Evolutionary conservation across 1,284 basidiomycete genomes (phyloP).

Genomic region (Ceratobasidium sp.): DNA sequence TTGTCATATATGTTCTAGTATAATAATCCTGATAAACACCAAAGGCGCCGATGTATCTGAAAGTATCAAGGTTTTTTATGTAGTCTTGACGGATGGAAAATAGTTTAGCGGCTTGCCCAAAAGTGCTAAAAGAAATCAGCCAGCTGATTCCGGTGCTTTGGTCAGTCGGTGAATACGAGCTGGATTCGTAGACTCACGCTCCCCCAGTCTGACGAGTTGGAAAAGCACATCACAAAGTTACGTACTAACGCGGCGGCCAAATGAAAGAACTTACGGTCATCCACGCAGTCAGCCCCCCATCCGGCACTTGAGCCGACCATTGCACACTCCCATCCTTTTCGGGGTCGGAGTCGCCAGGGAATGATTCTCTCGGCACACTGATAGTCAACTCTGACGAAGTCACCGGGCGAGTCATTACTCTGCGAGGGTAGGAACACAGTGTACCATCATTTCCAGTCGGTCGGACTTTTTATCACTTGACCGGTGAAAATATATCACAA

Average conservation of each 20-base stretch:
- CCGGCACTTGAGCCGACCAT: conserved; percentile 20
- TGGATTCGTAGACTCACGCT: conserved; percentile 5
- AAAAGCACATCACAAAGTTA: no score
- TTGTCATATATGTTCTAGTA: conserved; percentile 27
- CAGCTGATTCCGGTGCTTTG: neutral
- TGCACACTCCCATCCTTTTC: neutral
- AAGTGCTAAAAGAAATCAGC: conserved; percentile 24
- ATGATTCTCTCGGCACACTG: neutral
- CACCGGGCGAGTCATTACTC: neutral
- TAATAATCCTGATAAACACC: conserved; percentile 35
- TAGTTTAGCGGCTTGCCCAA: no score
- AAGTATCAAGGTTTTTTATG: neutral
- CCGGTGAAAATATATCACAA: neutral
- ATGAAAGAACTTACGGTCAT: neutral
- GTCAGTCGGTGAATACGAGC: neutral
- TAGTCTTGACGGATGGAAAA: neutral
- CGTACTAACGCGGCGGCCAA: neutral
- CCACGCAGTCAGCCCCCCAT: conserved; percentile 33
- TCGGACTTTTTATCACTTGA: neutral
- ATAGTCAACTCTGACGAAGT: neutral
- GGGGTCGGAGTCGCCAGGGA: neutral
- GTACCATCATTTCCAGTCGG: neutral
- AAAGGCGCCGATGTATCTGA: conserved; percentile 30
- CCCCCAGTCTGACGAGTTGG: conserved; percentile 22
- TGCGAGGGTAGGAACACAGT: neutral